These are phyloP conservation scores for Vachellia collinsii DNA, from an alignment of 306 rosid genomes.

Conservation along the genomic window DNA sequence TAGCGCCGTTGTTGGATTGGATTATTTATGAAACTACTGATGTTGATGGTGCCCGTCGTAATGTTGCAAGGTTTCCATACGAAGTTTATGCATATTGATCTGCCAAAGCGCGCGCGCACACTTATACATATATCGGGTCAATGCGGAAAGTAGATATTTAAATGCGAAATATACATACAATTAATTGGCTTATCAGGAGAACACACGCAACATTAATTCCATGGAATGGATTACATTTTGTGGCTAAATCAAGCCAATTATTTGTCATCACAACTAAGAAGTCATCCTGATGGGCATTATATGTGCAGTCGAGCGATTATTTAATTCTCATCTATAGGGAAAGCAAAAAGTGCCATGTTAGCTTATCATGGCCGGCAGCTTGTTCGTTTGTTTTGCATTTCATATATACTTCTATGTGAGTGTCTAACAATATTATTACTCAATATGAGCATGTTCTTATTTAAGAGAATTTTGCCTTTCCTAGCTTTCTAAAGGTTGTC, in stretches of 20 bases:
- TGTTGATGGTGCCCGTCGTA: conserved; percentile 8
- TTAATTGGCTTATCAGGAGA: background rate
- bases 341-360: background rate
- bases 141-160: background rate
- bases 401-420: conserved; percentile 17
- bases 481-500: conserved; percentile 40
- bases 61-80: conserved; percentile 1
- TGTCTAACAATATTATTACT: conserved; percentile 3
- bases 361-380: conserved; percentile 15
- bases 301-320: background rate
- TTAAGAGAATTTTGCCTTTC: conserved; percentile 24
- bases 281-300: conserved; percentile 14
- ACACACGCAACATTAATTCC: background rate
- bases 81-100: background rate
- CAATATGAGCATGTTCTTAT: conserved; percentile 10
- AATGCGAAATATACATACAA: background rate
- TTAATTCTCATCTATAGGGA: conserved; percentile 9
- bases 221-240: background rate
- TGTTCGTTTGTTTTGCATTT: conserved; percentile 27
- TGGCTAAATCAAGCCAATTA: background rate
- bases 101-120: background rate
- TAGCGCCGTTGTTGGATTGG: background rate
- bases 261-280: background rate
- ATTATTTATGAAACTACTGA: conserved; percentile 15
- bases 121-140: background rate